Conservation (phyloP, 768 basidiomycete species). For the Punctularia strigosozonata region DNA sequence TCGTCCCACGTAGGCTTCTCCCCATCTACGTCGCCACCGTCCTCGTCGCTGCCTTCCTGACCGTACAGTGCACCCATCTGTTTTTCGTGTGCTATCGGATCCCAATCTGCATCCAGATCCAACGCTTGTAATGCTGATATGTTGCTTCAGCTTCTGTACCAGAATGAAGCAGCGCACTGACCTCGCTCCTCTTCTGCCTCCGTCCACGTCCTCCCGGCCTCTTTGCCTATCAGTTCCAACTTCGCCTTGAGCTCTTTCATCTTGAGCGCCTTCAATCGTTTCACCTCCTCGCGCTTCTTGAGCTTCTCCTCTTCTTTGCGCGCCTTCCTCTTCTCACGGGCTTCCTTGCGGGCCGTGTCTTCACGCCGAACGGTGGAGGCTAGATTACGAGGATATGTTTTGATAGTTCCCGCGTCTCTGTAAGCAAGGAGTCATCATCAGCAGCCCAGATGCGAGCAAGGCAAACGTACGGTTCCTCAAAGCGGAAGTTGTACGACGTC, state of each 20-base stretch:
- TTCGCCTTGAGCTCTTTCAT: conserved; percentile 70
- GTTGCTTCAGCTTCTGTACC: conserved; percentile 3
- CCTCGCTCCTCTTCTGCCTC: conserved; percentile 13
- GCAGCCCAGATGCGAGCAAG: not conserved
- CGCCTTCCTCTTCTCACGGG: conserved; percentile 65
- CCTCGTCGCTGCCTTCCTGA: conserved; percentile 29
- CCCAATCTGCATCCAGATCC: conserved; percentile 90
- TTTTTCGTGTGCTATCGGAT: conserved; percentile 70
- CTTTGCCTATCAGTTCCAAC: conserved; percentile 58
- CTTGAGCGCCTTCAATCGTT: conserved; percentile 73
- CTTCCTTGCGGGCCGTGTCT: conserved; percentile 73
- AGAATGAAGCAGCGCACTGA: not conserved
- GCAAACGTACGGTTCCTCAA: conserved; percentile 80
- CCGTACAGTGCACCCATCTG: conserved; percentile 74
- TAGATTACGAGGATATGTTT: conserved; percentile 67
- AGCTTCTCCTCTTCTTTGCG: conserved; percentile 70
- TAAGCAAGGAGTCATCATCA: conserved; percentile 6
- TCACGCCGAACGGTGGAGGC: conserved; percentile 53
- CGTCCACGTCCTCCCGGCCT: conserved; percentile 48
- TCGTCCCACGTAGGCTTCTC: conserved; percentile 89
- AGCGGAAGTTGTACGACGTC: conserved; percentile 95
- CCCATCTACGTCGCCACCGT: conserved; percentile 21
- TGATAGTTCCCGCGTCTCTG: conserved; percentile 56
- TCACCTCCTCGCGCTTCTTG: conserved; percentile 71
- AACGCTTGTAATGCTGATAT: conserved; percentile 47